Base-by-base conservation (phyloP, 2,329 filamentous ascomycete genomes). In the Epichloe festucae region DNA sequence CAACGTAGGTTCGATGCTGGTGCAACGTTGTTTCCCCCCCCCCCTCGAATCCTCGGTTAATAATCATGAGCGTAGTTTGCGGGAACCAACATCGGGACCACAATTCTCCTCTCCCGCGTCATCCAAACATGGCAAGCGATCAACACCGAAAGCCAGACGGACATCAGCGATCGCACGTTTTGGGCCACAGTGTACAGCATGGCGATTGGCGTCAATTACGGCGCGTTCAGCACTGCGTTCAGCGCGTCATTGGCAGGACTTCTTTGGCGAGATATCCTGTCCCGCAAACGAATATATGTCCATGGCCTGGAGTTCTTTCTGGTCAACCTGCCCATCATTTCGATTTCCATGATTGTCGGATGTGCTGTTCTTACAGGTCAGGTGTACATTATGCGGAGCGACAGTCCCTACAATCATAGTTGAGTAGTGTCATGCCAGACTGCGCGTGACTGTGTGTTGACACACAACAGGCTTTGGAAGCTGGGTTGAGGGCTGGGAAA, bases 111-210 rank as follows among this genome's bases (percentile, higher is more conserved):
- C 1, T 86, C 77, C 8, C 80, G 84, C 3, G 76, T 87, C 6
- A 77, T 88, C 11, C 84, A 88, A 61, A 69, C 77, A 0, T 88
- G 85, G 85, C 69, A 78, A 55, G 59, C 68, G 2, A 85, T 88
- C 41, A 79, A 84, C 56, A 51, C 60, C 0, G 53, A 56, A 0
- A 74, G 71, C 40, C 65, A 66, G 0, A 65, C 63, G 1, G 64
- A 72, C 1, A 84, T 88, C 48, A 76, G 70, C 12, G 69, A 87
- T 43, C 75, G 84, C 3, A 84, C 77, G 0, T 87, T 87, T 61
- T 87, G 83, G 84, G 84, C 77, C 0, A 85, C 84, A 0, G 78
- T 88, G 0, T 88, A 88, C 64, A 78, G 77, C 63, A 85, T 88
- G 82, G 84, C 84, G 0, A 67, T 89, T 0, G 84, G 84, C 2